Conservation (phyloP, 306 rosid species). For the Purshia tridentata region DNA sequence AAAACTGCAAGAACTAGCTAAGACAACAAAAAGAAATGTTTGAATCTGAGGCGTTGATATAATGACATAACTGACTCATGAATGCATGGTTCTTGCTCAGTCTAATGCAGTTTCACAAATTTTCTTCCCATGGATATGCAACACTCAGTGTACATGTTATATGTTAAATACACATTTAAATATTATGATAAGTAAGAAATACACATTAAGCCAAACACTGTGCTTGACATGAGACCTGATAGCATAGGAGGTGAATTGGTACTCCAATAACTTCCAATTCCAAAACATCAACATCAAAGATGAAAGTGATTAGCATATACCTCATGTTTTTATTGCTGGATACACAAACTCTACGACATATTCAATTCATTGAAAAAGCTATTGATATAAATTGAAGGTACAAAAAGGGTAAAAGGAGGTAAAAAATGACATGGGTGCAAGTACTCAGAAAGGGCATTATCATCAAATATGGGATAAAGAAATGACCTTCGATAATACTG, state of each 20-base stretch:
- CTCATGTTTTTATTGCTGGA: background rate
- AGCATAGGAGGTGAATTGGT: background rate
- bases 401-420: background rate
- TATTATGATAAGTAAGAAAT: background rate
- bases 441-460: background rate
- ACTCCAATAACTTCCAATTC: background rate
- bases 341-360: background rate
- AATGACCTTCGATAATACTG: background rate
- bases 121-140: background rate
- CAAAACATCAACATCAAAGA: background rate
- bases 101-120: background rate
- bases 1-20: background rate
- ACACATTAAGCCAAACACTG: background rate
- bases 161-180: background rate
- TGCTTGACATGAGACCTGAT: background rate
- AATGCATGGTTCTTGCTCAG: background rate
- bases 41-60: background rate
- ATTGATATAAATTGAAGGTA: background rate
- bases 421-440: background rate
- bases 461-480: background rate
- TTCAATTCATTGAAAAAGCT: background rate
- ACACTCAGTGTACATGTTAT: background rate
- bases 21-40: background rate
- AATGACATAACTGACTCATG: background rate
- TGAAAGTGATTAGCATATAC: background rate